Base-by-base conservation (phyloP, 2,329 filamentous ascomycete genomes). In the Xylariaceae sp. region DNA sequence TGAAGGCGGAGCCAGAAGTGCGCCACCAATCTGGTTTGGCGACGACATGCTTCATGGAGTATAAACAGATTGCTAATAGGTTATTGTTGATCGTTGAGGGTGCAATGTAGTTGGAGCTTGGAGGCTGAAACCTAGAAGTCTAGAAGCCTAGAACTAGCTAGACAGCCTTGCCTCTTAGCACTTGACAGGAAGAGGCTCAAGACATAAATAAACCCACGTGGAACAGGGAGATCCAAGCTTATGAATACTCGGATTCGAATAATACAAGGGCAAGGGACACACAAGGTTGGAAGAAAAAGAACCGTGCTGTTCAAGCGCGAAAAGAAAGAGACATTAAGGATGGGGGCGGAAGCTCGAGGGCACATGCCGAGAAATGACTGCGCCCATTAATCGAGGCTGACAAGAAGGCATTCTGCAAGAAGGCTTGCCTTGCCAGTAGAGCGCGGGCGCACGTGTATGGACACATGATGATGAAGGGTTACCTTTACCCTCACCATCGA, bases 331-430 rank as follows among this genome's bases (percentile, higher is more conserved):
- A 16, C 26, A 26, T 34, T 36, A 62, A 61, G 24, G 45, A 58
- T 56, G 57, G 55, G 58, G 63, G 46, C 43, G 36, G 47, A 57
- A 64, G 41, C 41, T 55, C 37, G 45, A 64, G 51, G 43, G n/a
- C n/a, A n/a, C n/a, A 40, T 48, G 43, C 28, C 52, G 48, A 49
- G 37, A 23, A 26, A 37, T 58, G 63, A 43, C 53, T 67, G 64
- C 57, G 65, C 64, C 62, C 49, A 56, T 29, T 43, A 23, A 43
- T 65, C 63, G 64, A 70, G 67, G 69, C 68, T 69, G 65, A 68
- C 69, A 50, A 63, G 40, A 29, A 66, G 68, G 65, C 67, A 66
- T 56, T 63, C 60, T 65, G 52, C 56, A 56, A 33, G 50, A 39
- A 29, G 47, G 43, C 51, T 61, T 60, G 55, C 58, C 58, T 61